Percentiles rank a stretch among this genome's conserved stretches.
Conservation (phyloP, 2,329 filamentous ascomycete species). For the Colletotrichum orbiculare region DNA sequence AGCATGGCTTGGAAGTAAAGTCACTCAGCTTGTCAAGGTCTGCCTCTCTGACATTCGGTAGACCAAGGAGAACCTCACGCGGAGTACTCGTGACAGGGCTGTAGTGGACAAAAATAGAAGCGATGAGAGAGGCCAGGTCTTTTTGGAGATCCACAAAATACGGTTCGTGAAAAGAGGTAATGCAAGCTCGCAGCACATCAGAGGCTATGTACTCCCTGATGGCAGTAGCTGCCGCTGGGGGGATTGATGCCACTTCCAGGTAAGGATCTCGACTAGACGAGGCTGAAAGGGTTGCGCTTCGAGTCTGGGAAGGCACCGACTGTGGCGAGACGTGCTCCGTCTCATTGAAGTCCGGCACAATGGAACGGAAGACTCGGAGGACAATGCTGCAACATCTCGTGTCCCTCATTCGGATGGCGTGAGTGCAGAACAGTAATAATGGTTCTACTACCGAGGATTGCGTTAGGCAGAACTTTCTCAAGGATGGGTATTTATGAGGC, state of each 20-base stretch:
- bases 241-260: conserved; percentile 58
- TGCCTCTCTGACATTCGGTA: conserved; percentile 79
- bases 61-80: conserved; percentile 77
- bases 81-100: conserved; percentile 76
- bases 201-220: conserved; percentile 91
- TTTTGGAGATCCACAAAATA: conserved; percentile 98
- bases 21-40: conserved; percentile 75
- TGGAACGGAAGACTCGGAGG: conserved; percentile 84
- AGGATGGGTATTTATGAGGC: conserved; percentile 61
- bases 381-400: conserved; percentile 88
- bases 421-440: conserved; percentile 89
- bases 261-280: conserved; percentile 31
- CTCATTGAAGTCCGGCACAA: conserved; percentile 79
- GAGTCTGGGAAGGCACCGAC: conserved; percentile 38
- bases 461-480: conserved; percentile 85
- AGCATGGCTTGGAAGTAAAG: conserved; percentile 67
- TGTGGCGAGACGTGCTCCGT: conserved; percentile 43
- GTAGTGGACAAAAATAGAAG: conserved; percentile 84
- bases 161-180: conserved; percentile 90
- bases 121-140: conserved; percentile 89
- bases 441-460: conserved; percentile 85
- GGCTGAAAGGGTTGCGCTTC: conserved; percentile 40
- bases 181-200: conserved; percentile 89
- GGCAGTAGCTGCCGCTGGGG: conserved; percentile 66
- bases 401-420: conserved; percentile 90